Evolutionary conservation across 2,329 filamentous ascomycete genomes (phyloP).

Genomic region (Aspergillus glaucus): DNA sequence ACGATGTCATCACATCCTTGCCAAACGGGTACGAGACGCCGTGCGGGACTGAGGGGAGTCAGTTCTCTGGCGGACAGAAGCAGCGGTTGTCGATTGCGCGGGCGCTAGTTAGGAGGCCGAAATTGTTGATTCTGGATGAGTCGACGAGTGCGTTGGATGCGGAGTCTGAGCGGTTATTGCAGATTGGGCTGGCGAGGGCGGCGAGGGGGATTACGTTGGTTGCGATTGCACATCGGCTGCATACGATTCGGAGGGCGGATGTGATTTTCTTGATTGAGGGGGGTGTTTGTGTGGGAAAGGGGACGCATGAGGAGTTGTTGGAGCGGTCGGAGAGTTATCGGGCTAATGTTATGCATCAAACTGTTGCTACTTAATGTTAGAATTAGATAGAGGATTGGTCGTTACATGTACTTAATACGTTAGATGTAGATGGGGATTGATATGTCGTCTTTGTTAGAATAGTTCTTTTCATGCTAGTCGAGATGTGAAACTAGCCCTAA

Average conservation of each 20-base stretch:
- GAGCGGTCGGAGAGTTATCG: slow-evolving; percentile 45
- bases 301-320: slow-evolving; percentile 45
- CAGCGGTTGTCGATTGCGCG: slow-evolving; percentile 55
- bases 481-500: too few species aligned
- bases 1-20: slow-evolving; percentile 58
- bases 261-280: slow-evolving; percentile 65
- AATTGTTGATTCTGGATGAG: slow-evolving; percentile 54
- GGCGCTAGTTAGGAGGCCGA: slow-evolving; percentile 50
- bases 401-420: too few species aligned
- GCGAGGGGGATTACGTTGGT: slow-evolving; percentile 33
- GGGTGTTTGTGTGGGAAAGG: slow-evolving; percentile 43
- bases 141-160: slow-evolving; percentile 55
- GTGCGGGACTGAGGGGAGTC: slow-evolving; percentile 50
- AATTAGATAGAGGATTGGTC: too few species aligned
- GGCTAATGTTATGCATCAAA: slow-evolving; percentile 46
- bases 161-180: slow-evolving; percentile 46
- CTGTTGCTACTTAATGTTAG: slow-evolving; percentile 25
- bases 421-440: too few species aligned
- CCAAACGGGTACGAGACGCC: slow-evolving; percentile 60
- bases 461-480: too few species aligned
- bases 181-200: slow-evolving; percentile 32
- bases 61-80: slow-evolving; percentile 53
- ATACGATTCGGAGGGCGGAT: slow-evolving; percentile 54
- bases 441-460: too few species aligned
- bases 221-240: slow-evolving; percentile 37